Conservation (phyloP, 2,329 filamentous ascomycete genomes). For the Monosporascus sp. region DNA sequence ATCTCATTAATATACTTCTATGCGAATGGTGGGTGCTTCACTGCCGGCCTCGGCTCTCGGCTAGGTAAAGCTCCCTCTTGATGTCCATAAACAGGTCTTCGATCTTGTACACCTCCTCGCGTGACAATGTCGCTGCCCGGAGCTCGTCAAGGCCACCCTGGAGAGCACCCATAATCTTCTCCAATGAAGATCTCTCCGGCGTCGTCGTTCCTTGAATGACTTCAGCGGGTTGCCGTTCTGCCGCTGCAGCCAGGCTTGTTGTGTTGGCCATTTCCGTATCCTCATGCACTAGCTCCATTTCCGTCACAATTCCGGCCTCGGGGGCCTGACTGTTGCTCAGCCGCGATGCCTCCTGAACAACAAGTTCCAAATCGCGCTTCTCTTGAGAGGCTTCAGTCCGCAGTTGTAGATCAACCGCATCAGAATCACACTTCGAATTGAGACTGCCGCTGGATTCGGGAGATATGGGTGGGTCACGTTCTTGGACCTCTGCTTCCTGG, state of each 20-base stretch:
- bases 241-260: neutral
- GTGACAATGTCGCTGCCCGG: slow-evolving; percentile 52
- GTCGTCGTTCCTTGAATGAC: slow-evolving; percentile 9
- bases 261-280: slow-evolving; percentile 1
- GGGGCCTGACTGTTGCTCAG: slow-evolving; percentile 4
- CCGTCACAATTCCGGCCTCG: slow-evolving; percentile 3
- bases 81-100: slow-evolving; percentile 79
- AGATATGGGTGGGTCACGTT: neutral
- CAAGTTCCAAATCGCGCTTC: slow-evolving; percentile 12
- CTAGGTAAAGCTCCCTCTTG: slow-evolving; percentile 66
- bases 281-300: slow-evolving; percentile 7
- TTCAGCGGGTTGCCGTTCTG: neutral
- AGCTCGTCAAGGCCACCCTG: slow-evolving; percentile 54
- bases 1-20: neutral
- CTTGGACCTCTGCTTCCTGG: slow-evolving; percentile 9
- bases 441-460: slow-evolving; percentile 4
- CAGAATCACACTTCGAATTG: slow-evolving; percentile 18
- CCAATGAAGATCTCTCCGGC: slow-evolving; percentile 29
- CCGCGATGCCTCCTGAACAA: slow-evolving; percentile 8
- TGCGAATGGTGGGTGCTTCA: neutral
- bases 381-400: slow-evolving; percentile 26
- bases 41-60: slow-evolving; percentile 49
- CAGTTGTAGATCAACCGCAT: slow-evolving; percentile 25
- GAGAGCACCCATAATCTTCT: slow-evolving; percentile 49
- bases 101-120: slow-evolving; percentile 62